These are phyloP conservation scores for Gentiana macrophylla DNA, from an alignment of 257 asterid genomes.

Conservation along the genomic window DNA sequence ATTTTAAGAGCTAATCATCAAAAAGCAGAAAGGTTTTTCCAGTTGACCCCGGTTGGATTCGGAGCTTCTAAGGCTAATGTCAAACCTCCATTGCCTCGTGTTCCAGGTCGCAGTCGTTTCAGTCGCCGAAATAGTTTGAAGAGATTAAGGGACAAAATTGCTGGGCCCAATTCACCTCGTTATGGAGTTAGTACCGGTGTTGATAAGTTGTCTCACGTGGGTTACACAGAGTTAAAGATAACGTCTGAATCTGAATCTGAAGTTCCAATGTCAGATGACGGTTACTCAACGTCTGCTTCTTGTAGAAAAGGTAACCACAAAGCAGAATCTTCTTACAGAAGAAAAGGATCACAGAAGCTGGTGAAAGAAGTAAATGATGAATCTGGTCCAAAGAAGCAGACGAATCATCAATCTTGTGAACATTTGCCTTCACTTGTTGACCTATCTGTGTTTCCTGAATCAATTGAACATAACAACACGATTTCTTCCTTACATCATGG, in stretches of 20 bases:
- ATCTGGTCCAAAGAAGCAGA: constrained; percentile 14
- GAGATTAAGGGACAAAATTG: constrained; percentile 51
- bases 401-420: constrained; percentile 15
- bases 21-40: constrained; percentile 45
- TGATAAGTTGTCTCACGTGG: constrained; percentile 45
- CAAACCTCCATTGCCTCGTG: constrained; percentile 77
- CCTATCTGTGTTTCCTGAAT: constrained; percentile 24
- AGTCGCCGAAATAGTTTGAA: constrained; percentile 63
- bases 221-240: constrained; percentile 57
- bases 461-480: constrained; percentile 17
- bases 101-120: constrained; percentile 55
- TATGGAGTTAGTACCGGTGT: constrained; percentile 13
- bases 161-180: constrained; percentile 26
- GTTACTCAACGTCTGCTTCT: constrained; percentile 29
- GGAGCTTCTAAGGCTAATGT: constrained; percentile 77
- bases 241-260: constrained; percentile 85
- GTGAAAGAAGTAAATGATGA: constrained; percentile 12
- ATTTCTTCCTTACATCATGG: constrained; percentile 16
- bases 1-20: constrained; percentile 41
- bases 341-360: constrained; percentile 8
- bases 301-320: constrained; percentile 11
- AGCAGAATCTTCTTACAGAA: constrained; percentile 14
- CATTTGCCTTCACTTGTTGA: constrained; percentile 23
- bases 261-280: constrained; percentile 56
- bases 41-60: constrained; percentile 28